Evolutionary conservation across 305 asterid genomes (phyloP), one percentile per base, ranked within the genome.

Genomic region (Caryopteris hybrid): DNA sequence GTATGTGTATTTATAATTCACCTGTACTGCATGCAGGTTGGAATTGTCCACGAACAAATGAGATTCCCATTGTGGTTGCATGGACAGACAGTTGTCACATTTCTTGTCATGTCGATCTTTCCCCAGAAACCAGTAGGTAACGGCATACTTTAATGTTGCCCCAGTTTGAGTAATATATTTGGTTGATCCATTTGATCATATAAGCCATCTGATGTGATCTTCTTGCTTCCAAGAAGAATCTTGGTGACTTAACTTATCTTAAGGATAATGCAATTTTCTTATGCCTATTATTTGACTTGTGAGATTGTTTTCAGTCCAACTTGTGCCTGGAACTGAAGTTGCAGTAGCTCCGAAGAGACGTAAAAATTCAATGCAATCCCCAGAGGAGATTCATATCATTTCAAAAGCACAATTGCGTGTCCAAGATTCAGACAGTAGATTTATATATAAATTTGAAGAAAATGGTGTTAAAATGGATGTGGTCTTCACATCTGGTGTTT

Each of bases 261-360:
- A 9, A 64, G 41, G 39, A 57, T 22, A 43, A 59, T 36, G 61
- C 21, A 20, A 17, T 9, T 29, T 54, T 61, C 73, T 68, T 17
- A 18, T 10, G 31, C 45, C 20, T 42, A 29, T 64, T 62, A 47
- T 79, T 70, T 85, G 71, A 84, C 81, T 58, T 62, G 68, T 68
- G 66, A 69, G 34, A 39, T 76, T 77, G 70, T 72, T 76, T 72
- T 53, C 88, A 94, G 99, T 89, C 38, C 97, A 85, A 84, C 99
- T 94, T 74, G 96, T 94, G 58, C 99, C 96, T 18, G 97, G 91
- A 73, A 80, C 90, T 64, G 96, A 94, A 81, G 96, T 94, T 80
- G 94, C 97, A 56, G 96, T 94, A 75, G 95, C 96, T 61, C 96
- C 95, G 61, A 94, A 94, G 86, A 82, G 88, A 68, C 96, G 99